Base-by-base conservation (phyloP, 2,329 filamentous ascomycete species). In the Neonectria punicea region DNA sequence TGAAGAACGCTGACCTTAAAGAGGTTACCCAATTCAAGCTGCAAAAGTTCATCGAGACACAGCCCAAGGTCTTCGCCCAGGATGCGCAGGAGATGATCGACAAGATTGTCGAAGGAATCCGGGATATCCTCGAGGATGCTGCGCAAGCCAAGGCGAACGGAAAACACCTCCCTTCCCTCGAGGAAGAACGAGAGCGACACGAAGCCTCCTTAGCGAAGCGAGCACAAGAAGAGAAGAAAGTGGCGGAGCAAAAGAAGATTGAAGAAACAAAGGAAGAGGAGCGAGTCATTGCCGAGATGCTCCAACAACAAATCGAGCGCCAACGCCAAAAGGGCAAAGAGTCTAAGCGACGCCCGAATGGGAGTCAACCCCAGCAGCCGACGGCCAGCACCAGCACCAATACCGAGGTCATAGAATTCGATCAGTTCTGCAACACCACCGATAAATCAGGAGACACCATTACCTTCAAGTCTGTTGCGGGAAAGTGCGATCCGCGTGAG, bases 131-230 rank as follows among this genome's bases (percentile, higher is more conserved):
- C 4, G 93, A 98, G 79, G 93, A 97, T 77, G 93, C 93, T n/a
- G 92, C 93, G 1, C 85, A 90, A 69, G 89, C 90, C 30, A 92
- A 92, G 71, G 90, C 92, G 53, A 88, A 90, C 60, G 92, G 93
- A 34, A 87, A 90, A 60, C 87, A 93, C 66, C 82, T 97, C 16
- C 94, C 93, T 1, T 97, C 93, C 34, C 84, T 98, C 7, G 93
- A 97, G 74, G 93, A 97, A 73, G 94, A 98, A 78, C 89, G 94
- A 43, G 93, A 92, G 30, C 89, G 89, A 14, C 93, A 97, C 67
- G 93, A 97, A 80, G 91, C 91, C 22, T 88, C 87, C 25, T 83
- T 92, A 30, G 88, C 88, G 50, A 85, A 85, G 73, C 80, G 88
- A 56, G 91, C 86, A 70, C 81, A 82, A 78, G 86, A 85, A 75